Percentiles rank a stretch among this genome's conserved stretches.
Conservation (phyloP, 1,139 yeast species). For the Tardiomyces blankii region DNA sequence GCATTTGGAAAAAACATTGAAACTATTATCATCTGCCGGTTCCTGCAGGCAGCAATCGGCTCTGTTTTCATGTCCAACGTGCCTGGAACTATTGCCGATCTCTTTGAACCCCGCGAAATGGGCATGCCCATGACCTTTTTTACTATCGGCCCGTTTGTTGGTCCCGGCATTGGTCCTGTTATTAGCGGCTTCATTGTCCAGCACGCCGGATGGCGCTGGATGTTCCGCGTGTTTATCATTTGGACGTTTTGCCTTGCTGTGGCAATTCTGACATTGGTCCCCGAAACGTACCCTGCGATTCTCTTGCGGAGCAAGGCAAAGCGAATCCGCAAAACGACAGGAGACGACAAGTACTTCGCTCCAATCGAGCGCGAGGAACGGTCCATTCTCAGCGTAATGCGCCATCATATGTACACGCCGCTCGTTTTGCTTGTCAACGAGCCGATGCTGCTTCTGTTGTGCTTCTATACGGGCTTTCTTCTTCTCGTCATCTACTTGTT, state of each 20-base stretch:
- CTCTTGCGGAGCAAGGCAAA: conserved; percentile 37
- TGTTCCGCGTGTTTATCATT: conserved; percentile 41
- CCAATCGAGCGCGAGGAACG: conserved; percentile 36
- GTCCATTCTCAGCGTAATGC: conserved; percentile 1
- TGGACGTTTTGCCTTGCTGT: conserved; percentile 31
- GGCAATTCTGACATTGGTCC: conserved; percentile 26
- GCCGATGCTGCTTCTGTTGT: conserved; percentile 50
- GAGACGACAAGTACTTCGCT: conserved; percentile 11
- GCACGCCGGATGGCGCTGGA: conserved; percentile 49
- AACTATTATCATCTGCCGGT: conserved; percentile 61
- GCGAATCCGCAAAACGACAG: conserved; percentile 35
- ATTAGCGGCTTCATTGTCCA: conserved; percentile 26
- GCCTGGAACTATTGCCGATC: conserved; percentile 76
- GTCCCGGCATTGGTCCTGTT: conserved; percentile 69
- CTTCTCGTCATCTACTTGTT: conserved; percentile 51
- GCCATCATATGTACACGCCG: conserved; percentile 40
- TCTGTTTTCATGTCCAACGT: conserved; percentile 78
- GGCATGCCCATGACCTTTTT: conserved; percentile 66
- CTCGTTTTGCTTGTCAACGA: conserved; percentile 41
- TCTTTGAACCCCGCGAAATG: conserved; percentile 50
- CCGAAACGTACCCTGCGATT: conserved; percentile 38
- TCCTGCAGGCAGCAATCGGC: conserved; percentile 67
- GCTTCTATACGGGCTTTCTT: conserved; percentile 51
- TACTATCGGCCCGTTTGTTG: conserved; percentile 56
- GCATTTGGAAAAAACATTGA: conserved; percentile 70